These are phyloP conservation scores for Pestalotiopsis sp. DNA, from an alignment of 2,329 filamentous ascomycete genomes.

Conservation along the genomic window DNA sequence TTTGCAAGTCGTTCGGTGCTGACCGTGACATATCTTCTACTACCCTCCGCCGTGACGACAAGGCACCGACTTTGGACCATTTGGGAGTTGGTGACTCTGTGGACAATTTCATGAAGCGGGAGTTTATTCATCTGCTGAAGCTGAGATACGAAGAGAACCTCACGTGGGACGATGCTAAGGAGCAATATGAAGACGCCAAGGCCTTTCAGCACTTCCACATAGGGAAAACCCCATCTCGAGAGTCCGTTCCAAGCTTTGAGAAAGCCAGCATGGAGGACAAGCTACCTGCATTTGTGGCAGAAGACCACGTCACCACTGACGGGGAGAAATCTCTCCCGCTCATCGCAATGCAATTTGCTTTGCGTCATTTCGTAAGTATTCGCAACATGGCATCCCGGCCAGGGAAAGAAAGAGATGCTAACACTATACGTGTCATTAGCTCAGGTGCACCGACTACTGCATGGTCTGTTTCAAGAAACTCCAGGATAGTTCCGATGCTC, in stretches of 20 bases:
- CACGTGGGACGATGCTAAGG: slow-evolving; percentile 71
- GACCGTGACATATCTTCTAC: not conserved
- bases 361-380: slow-evolving; percentile 65
- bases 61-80: slow-evolving; percentile 46
- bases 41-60: not conserved
- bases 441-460: slow-evolving; percentile 84
- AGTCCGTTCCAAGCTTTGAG: not conserved
- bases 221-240: not conserved
- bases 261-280: slow-evolving; percentile 9
- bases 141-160: slow-evolving; percentile 55
- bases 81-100: slow-evolving; percentile 76
- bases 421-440: not conserved
- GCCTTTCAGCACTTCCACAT: slow-evolving; percentile 12
- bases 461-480: slow-evolving; percentile 79
- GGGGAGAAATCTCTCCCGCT: slow-evolving; percentile 54
- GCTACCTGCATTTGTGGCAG: slow-evolving; percentile 26
- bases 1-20: slow-evolving; percentile 51
- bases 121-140: slow-evolving; percentile 65
- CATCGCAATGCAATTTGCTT: slow-evolving; percentile 71
- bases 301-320: slow-evolving; percentile 34
- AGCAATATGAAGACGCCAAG: slow-evolving; percentile 19
- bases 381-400: not conserved
- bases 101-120: slow-evolving; percentile 67
- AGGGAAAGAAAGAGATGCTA: not conserved
- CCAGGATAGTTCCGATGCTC: slow-evolving; percentile 64